Evolutionary conservation across 2,329 filamentous ascomycete species (phyloP), one percentile per base, ranked within the genome.

Genomic region (Colletotrichum lini): DNA sequence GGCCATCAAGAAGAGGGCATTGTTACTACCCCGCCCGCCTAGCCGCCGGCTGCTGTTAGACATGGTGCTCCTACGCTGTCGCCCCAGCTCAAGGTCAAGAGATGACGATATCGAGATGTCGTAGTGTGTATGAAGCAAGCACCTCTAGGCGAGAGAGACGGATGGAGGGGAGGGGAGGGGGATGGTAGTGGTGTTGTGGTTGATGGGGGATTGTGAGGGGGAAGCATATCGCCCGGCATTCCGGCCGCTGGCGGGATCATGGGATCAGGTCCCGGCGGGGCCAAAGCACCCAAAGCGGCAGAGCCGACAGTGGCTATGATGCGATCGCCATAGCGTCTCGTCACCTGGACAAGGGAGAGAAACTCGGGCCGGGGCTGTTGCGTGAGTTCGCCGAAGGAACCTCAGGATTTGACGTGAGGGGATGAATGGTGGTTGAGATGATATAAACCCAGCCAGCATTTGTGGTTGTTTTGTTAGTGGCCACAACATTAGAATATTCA

Each of bases 291-390:
- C 8, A 52, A 61, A 40, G 44, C 45, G 45, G 59, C 59, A 61
- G 59, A 35, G 30, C 30, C 50, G 59, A 52, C 59, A 61, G 45
- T 52, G 45, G 45, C 5, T 9, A 9, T 61, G 45, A 61, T 61
- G 21, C 30, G 58, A 50, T 50, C 30, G 58, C 45, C 58, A 40
- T 61, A 50, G 58, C 58, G 58, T 47, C 45, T 50, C 8, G 45
- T 13, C 58, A 50, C 30, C 38, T 26, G 26, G 26, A 26, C 26
- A 26, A 26, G 26, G 26, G 26, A 26, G 26, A 26, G 26, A 26
- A 4, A 26, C 26, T 26, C 26, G 26, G 26, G 26, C 21, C 13
- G 0, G 21, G 18, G 44, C n/a, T 13, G n/a, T 26, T 50, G 45
- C 15, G 6, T 13, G n/a, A 8, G n/a, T 61, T 42, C 9, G 1